These are phyloP conservation scores for Bertia moriformis DNA, from an alignment of 2,329 filamentous ascomycete species.

Conservation along the genomic window DNA sequence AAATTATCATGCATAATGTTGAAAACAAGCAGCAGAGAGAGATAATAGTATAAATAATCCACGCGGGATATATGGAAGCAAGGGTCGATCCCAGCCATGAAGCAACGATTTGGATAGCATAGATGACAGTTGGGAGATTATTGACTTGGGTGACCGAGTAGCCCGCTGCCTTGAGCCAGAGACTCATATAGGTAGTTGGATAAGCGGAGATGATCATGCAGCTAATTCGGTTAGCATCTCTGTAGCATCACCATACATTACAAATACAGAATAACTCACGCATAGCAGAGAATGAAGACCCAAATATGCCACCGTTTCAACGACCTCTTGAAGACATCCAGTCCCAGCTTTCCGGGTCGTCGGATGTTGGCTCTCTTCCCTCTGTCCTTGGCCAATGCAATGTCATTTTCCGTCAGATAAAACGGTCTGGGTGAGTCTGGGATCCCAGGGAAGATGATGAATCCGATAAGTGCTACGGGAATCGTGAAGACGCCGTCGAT, in stretches of 20 bases:
- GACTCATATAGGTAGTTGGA: conserved; percentile 30
- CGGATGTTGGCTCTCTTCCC: conserved; percentile 13
- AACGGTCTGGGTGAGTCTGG: conserved; percentile 22
- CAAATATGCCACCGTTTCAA: conserved; percentile 34
- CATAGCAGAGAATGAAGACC: conserved; percentile 30
- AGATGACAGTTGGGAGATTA: conserved; percentile 29
- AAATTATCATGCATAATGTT: conserved; percentile 28
- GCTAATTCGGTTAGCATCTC: conserved; percentile 8
- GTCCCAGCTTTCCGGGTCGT: conserved; percentile 21
- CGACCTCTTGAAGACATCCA: conserved; percentile 27
- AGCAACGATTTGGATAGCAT: conserved; percentile 29
- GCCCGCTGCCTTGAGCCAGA: conserved; percentile 33
- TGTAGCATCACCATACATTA: background rate
- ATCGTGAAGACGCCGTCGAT: background rate
- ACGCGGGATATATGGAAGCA: conserved; percentile 31
- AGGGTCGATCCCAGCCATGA: conserved; percentile 33
- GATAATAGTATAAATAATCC: conserved; percentile 28
- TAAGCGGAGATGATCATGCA: conserved; percentile 29
- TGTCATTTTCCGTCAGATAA: conserved; percentile 18
- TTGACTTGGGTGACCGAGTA: conserved; percentile 33
- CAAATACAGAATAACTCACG: conserved; percentile 16
- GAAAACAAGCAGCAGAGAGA: conserved; percentile 24
- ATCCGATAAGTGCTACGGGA: background rate
- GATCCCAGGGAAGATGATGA: conserved; percentile 8
- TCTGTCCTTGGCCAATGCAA: conserved; percentile 18